Base-by-base conservation (phyloP, 768 basidiomycete genomes). In the Cystobasidium onofrii region DNA sequence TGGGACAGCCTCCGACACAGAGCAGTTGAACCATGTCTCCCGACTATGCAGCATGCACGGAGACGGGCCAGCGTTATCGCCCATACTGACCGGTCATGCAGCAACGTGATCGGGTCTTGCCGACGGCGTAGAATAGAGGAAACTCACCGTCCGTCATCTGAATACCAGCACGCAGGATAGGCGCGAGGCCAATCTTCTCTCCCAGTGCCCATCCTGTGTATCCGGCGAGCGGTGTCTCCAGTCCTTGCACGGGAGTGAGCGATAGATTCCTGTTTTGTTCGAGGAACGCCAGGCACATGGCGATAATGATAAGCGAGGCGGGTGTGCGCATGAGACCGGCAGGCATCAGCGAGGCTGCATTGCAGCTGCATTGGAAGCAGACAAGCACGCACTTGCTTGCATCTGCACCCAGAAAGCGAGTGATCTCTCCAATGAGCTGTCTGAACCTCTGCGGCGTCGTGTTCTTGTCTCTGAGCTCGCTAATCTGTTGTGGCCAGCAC, bases 91-190 rank as follows among this genome's bases (percentile, higher is more conserved):
- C n/a, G n/a, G n/a, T n/a, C n/a, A n/a, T 2, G 6, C n/a, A 25
- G 62, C 55, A 18, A 72, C 70, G n/a, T 63, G 72, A 34, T 69
- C 39, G 34, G n/a, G 23, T 44, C 18, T n/a, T 23, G 1, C 0
- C 27, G 25, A 63, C 62, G 39, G 39, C 39, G 39, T 39, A 6
- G 39, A 15, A 39, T 6, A 39, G 62, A 39, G 18, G n/a, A 10
- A 46, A 76, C 79, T 17, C 71, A 80, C 80, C 63, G 77, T 95
- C 91, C 0, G 89, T 86, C 92, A 98, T 94, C 20, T 92, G 92
- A 75, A 94, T 83, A 4, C 95, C 95, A 34, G 95, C 95, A 44
- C 95, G 87, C 71, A 98, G 84, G 78, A 98, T 91, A 46, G 95
- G 95, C 1, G 91, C 88, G 67, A 98, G 82, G 3, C 91, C 95